Evolutionary conservation across 2,329 filamentous ascomycete species (phyloP), one percentile per base, ranked within the genome.

Genomic region (Aspergillus viridinutans): DNA sequence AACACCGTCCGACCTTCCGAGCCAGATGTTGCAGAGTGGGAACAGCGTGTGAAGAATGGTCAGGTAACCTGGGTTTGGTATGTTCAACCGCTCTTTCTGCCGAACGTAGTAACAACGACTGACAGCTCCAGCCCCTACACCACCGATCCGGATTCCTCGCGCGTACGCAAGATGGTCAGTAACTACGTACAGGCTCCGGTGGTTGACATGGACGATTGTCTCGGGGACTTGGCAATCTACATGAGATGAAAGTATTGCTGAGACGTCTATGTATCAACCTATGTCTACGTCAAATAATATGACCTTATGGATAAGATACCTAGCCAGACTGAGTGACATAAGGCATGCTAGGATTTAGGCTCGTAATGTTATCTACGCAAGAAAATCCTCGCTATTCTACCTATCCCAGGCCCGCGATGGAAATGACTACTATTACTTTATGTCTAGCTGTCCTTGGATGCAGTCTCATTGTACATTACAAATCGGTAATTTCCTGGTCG

Each of bases 181-280:
- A 38, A 56, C 6, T 69, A 69, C 50, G 54, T 57, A 7, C 59
- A 53, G 8, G 54, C 53, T 6, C 25, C 45, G 1, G 47, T 66
- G 20, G 29, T 49, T 6, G 63, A 66, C 28, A 45, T 53, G 9
- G 43, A 63, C 10, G 64, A 63, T n/a, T 64, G 54, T 40, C 61
- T 66, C 42, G 64, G 63, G 1, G 61, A 66, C 32, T 38, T 66
- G 43, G 58, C 60, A 6, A 54, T 65, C 17, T 65, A 65, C 43
- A 60, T 58, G 53, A 63, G 54, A 47, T 59, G 35, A 38, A 21
- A 47, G 12, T 9, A 21, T 21, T 21, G 9, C n/a, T 17, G 17
- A 6, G 14, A 35, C 4, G 3, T 4, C 29, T 17, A 17, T 35
- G 32, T 35, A 17, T 14, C 32, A 35, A 14, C 5, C 4, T 7